Evolutionary conservation across 108 stramenopile species (phyloP), one percentile per base, ranked within the genome.

Genomic region (Fragilaria crotonensis): DNA sequence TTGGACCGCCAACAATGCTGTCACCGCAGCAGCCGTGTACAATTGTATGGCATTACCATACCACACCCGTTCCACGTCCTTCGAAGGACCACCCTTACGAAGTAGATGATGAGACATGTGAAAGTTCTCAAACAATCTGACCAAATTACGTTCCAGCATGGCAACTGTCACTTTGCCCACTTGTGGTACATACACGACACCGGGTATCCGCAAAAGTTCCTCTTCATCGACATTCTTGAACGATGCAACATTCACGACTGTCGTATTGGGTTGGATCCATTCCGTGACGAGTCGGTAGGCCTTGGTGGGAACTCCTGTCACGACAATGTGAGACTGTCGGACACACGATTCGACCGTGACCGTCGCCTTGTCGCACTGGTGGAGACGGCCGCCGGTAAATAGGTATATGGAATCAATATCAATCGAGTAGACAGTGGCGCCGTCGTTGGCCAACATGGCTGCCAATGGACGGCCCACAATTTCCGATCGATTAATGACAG

Each of bases 381-480:
- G 66, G 62, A 85, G 70, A 36, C 79, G 71, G 29, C 89, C 89
- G 23, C 81, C 81, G 0, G 68, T 51, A 59, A 90, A 90, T 32
- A 80, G 47, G 47, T 81, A 87, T 54, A 96, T 97, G 27, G 88
- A 92, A 66, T 97, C 92, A 60, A 97, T 92, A 74, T 96, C 95
- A 25, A 95, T 73, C 3, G 90, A 93, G 71, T 94, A 98, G 26
- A 98, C 94, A 51, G 76, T 81, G 3, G 95, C 97, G 18, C 97
- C 97, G 74, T 98, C 95, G 69, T 96, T 96, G 18, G 97, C 95
- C 48, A 98, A 61, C 95, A 98, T 96, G 54, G 97, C 97, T 3
- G 93, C 97, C 54, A 98, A 69, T 1, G 97, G 97, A 21, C 97
- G 83, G 18, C 97, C 97, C 3, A 98, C 94, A 64, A 98, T 95